Conservation (phyloP, 345 rosid species). For the Aquilaria malaccensis region DNA sequence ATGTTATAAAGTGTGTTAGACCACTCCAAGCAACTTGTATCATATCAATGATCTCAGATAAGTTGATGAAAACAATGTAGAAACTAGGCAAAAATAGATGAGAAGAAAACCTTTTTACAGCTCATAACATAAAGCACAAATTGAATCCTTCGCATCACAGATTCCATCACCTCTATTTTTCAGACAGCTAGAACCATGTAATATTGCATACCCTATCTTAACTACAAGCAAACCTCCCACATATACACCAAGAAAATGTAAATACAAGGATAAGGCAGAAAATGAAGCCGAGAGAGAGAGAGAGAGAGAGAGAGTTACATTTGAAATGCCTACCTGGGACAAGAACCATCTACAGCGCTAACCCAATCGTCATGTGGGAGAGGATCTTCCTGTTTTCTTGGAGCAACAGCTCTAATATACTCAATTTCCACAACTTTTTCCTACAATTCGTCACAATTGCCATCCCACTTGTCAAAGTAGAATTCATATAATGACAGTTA, state of each 20-base stretch:
- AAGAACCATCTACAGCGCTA: constrained; percentile 80
- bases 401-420: constrained; percentile 78
- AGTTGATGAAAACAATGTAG: constrained; percentile 13
- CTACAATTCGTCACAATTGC: constrained; percentile 28
- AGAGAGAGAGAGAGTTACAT: not conserved
- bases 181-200: constrained; percentile 2
- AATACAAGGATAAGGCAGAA: not conserved
- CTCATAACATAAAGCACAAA: too few relatives aligned
- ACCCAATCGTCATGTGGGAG: constrained; percentile 97
- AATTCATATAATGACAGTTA: not conserved
- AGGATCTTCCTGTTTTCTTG: constrained; percentile 73
- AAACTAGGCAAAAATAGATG: constrained; percentile 6
- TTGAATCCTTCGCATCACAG: too few relatives aligned
- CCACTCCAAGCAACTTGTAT: too few relatives aligned
- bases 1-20: not conserved
- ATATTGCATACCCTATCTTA: not conserved
- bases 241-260: not conserved
- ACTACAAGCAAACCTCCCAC: not conserved
- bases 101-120: not conserved
- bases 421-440: constrained; percentile 89
- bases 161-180: too few relatives aligned
- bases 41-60: too few relatives aligned
- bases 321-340: constrained; percentile 39
- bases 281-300: not conserved
- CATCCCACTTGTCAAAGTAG: too few relatives aligned